These are phyloP conservation scores for Cladosporium sp. DNA, from an alignment of 2,329 filamentous ascomycete genomes.

Conservation along the genomic window DNA sequence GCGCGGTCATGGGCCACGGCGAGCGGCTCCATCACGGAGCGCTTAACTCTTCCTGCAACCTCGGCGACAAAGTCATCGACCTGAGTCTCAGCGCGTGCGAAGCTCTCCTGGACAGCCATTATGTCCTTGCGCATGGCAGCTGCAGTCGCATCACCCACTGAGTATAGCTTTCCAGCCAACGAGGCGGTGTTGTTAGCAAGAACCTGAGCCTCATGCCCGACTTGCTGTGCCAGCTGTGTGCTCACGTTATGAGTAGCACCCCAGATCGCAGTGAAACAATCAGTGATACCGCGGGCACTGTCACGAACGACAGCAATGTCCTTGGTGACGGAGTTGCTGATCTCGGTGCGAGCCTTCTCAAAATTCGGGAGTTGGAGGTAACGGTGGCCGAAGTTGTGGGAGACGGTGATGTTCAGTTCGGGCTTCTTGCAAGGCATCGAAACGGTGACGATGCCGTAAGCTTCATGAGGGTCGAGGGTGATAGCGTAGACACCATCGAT, in stretches of 20 bases:
- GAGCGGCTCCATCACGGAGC: constrained; percentile 10
- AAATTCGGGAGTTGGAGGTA: constrained; percentile 29
- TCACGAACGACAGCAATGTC: constrained; percentile 30
- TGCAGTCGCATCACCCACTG: constrained; percentile 6
- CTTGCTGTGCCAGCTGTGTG: constrained; percentile 25
- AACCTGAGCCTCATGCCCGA: constrained; percentile 27
- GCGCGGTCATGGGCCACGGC: constrained; percentile 10
- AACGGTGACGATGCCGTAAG: constrained; percentile 29
- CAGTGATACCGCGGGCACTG: constrained; percentile 26
- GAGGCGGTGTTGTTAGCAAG: constrained; percentile 27
- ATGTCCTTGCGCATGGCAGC: constrained; percentile 10
- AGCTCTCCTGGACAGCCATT: constrained; percentile 2
- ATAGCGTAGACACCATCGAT: constrained; percentile 33
- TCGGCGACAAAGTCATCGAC: constrained; percentile 15
- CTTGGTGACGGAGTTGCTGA: constrained; percentile 31
- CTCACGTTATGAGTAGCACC: constrained; percentile 33
- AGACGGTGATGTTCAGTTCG: constrained; percentile 23
- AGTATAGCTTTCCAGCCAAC: constrained; percentile 13
- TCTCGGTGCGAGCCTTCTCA: constrained; percentile 30
- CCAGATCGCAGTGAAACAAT: constrained; percentile 28
- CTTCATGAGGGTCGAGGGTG: constrained; percentile 28
- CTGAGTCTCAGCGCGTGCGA: constrained; percentile 15
- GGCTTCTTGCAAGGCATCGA: constrained; percentile 28
- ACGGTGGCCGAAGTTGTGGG: constrained; percentile 31
- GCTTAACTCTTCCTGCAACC: constrained; percentile 11